Base-by-base conservation (phyloP, 192 early-diverging fungal species). In the Dispira simplex region DNA sequence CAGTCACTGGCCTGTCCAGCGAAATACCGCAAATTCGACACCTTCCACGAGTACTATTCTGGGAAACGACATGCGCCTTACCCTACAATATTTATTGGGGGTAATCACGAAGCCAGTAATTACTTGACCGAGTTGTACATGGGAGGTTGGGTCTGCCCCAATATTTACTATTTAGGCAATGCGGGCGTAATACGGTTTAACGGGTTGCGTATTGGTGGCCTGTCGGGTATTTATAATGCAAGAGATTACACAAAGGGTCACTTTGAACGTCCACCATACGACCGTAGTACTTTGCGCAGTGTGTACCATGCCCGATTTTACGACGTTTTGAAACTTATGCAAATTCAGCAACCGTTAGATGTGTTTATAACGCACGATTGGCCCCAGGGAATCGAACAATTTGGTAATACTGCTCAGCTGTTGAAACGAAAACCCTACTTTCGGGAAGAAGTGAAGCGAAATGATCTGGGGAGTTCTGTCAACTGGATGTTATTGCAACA, bases 81-180 rank as follows among this genome's bases (percentile, higher is more conserved):
- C 46, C 90, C 88, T 0, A 98, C 95, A 6, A 66, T 99, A 0
- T 97, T 99, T 74, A 86, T 99, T 65, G 97, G 97, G 13, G 97
- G 97, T 26, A 99, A 99, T 73, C 97, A 99, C 67, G 97, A 99
- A 71, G 90, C 92, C 0, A 88, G 85, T 43, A 91, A 89, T 66
- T 95, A 97, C 71, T 68, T 96, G 32, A 90, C 90, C 81, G 97
- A 99, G 75, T 75, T 99, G 76, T 97, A 90, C 72, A 84, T 92
- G 64, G 94, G 96, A 44, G 97, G 97, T 23, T 99, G 91, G 91
- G 94, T 91, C 0, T 83, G 83, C 60, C 84, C 87, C 10, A 91
- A 95, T 62, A 94, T 99, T 20, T 98, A 92, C 71, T 97, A 86
- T 65, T 71, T 98, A 47, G 95, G 97, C 6, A 79, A 74, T 54